These are phyloP conservation scores for Botrytis tulipae DNA, from an alignment of 2,329 filamentous ascomycete species.

Conservation along the genomic window DNA sequence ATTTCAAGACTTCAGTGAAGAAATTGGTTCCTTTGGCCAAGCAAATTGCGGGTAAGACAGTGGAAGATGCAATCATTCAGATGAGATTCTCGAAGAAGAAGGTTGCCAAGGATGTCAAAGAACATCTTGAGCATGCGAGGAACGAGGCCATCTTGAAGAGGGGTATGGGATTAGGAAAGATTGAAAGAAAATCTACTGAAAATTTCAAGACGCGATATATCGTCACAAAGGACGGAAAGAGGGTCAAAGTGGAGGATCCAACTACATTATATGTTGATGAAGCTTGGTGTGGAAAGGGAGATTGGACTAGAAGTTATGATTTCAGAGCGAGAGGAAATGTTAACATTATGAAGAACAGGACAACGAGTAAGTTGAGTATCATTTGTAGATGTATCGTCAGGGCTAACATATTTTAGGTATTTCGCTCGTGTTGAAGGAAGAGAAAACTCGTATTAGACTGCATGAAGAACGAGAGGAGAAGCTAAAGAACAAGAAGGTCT, in stretches of 20 bases:
- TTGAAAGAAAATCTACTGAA: slow-evolving; percentile 29
- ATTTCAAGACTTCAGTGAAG: slow-evolving; percentile 83
- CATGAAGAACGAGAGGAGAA: slow-evolving; percentile 76
- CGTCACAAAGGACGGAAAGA: slow-evolving; percentile 71
- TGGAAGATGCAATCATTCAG: slow-evolving; percentile 90
- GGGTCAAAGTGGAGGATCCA: slow-evolving; percentile 67
- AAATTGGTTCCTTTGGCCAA: slow-evolving; percentile 83
- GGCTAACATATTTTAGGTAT: slow-evolving; percentile 53
- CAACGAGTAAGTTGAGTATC: slow-evolving; percentile 62
- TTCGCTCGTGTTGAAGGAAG: slow-evolving; percentile 84
- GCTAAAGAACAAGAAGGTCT: slow-evolving; percentile 71
- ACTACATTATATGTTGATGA: slow-evolving; percentile 87
- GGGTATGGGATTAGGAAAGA: slow-evolving; percentile 76
- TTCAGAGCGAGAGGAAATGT: slow-evolving; percentile 74
- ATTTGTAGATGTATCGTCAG: background rate
- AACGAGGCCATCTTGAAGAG: slow-evolving; percentile 76
- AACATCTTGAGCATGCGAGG: slow-evolving; percentile 76
- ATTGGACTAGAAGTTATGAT: slow-evolving; percentile 53
- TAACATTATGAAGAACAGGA: slow-evolving; percentile 66
- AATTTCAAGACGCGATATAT: slow-evolving; percentile 55
- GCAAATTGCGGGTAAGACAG: slow-evolving; percentile 89
- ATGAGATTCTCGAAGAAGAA: slow-evolving; percentile 97
- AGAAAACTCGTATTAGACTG: slow-evolving; percentile 81
- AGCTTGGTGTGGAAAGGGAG: slow-evolving; percentile 84
- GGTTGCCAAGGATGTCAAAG: slow-evolving; percentile 74